These are phyloP conservation scores for Sophora flavescens DNA, from an alignment of 306 rosid species.

Conservation along the genomic window DNA sequence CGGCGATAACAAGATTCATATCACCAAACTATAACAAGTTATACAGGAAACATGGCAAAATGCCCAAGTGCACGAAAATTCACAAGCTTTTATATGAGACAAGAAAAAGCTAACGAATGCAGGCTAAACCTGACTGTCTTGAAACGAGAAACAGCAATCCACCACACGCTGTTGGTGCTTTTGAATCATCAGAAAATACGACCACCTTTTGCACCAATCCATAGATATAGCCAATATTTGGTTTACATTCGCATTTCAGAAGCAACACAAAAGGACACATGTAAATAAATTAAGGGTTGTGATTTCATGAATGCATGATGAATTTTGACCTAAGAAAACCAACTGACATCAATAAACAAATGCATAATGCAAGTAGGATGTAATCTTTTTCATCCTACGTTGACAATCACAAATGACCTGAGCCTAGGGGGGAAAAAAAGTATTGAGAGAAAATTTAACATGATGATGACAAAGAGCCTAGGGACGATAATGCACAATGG, in stretches of 20 bases:
- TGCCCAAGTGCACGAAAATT: slow-evolving; percentile 42
- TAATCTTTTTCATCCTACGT: slow-evolving; percentile 49
- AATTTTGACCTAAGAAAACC: slow-evolving; percentile 49
- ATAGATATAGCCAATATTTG: slow-evolving; percentile 47
- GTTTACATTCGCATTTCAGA: slow-evolving; percentile 54
- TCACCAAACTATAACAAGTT: slow-evolving; percentile 38
- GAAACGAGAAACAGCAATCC: slow-evolving; percentile 49
- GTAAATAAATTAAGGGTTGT: slow-evolving; percentile 29
- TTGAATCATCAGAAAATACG: slow-evolving; percentile 46
- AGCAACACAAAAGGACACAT: slow-evolving; percentile 37
- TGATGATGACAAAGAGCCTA: slow-evolving; percentile 45
- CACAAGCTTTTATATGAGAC: slow-evolving; percentile 37
- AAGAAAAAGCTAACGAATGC: slow-evolving; percentile 43
- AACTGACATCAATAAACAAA: slow-evolving; percentile 47
- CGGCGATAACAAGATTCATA: slow-evolving; percentile 21
- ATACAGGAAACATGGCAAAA: slow-evolving; percentile 39
- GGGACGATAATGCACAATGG: slow-evolving; percentile 32
- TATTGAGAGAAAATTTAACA: slow-evolving; percentile 40
- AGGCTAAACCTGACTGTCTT: slow-evolving; percentile 43
- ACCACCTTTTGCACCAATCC: slow-evolving; percentile 48
- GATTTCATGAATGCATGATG: slow-evolving; percentile 67
- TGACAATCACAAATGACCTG: slow-evolving; percentile 46
- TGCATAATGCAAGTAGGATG: slow-evolving; percentile 60
- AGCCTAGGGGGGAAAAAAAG: slow-evolving; percentile 40
- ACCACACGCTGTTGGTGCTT: slow-evolving; percentile 45